Evolutionary conservation across 371 early-diverging fungal species (phyloP), one percentile per base, ranked within the genome.

Genomic region (Mucor piriformis): DNA sequence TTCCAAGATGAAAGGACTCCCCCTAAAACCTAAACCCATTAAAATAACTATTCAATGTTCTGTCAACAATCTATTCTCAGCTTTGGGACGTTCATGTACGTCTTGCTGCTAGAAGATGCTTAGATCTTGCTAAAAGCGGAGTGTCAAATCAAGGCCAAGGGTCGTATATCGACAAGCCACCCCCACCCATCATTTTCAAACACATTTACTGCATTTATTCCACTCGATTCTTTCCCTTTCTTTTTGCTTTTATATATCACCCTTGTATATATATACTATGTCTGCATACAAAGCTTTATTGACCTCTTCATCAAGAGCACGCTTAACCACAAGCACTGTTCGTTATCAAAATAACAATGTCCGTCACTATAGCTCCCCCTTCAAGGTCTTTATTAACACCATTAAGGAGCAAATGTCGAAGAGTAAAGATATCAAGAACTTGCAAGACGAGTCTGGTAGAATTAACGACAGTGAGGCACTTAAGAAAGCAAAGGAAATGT

Each of bases 391-490:
- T 73, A 76, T 89, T 21, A 89, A 95, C 50, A 93, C 95, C 3
- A 72, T 97, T 53, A 88, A 88, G 62, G 90, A 91, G 20, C 97
- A 98, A 82, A 84, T 95, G 59, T 83, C 92, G 70, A 94, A 95
- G 78, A 95, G 92, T 78, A 84, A 93, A 74, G 95, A 97, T 50
- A 79, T 98, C 29, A 94, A 96, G 83, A 91, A 88, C 54, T 77
- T 98, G 27, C 89, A 89, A 61, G 96, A 92, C 44, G 90, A 89
- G 69, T 79, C 90, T 34, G 83, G 82, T 52, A 85, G 92, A 72
- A 72, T 95, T 3, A 80, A 86, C 3, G 95, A 95, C 48, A 92
- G 92, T 25, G 96, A 95, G 52, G 82, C 95, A 16, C 79, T 98
- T 68, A 89, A 88, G 68, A 85, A 84, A 63, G 96, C 98, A 23